These are phyloP conservation scores for Haplosporangium sp. DNA, from an alignment of 371 early-diverging fungal species.

Conservation along the genomic window DNA sequence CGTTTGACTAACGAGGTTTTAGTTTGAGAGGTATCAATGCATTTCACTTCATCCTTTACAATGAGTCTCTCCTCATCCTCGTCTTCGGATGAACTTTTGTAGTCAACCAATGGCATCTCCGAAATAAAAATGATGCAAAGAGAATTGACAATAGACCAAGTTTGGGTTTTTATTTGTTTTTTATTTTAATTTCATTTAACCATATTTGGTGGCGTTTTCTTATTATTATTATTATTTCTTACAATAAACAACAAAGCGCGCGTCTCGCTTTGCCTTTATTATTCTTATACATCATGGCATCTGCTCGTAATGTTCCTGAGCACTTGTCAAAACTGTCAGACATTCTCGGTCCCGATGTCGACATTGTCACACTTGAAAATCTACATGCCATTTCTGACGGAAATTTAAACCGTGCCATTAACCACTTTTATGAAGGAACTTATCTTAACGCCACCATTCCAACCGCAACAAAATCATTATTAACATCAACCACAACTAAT, in stretches of 20 bases:
- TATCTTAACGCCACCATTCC: slow-evolving; percentile 26
- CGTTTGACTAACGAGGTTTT: not conserved
- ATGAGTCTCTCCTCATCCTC: slow-evolving; percentile 16
- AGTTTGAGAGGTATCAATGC: not conserved
- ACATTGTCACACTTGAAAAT: slow-evolving; percentile 37
- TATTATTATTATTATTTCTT: slow-evolving; percentile 7
- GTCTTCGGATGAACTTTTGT: slow-evolving; percentile 42
- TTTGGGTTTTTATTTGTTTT: not conserved
- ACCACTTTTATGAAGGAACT: slow-evolving; percentile 50
- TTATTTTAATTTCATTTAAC: not conserved
- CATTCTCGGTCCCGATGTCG: slow-evolving; percentile 51
- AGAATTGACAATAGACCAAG: not conserved
- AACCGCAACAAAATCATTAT: not conserved
- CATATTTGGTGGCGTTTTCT: slow-evolving; percentile 13
- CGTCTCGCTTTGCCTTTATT: not conserved
- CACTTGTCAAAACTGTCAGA: slow-evolving; percentile 40
- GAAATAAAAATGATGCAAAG: not conserved
- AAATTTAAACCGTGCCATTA: slow-evolving; percentile 42
- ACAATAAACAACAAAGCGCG: not conserved
- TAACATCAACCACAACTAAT: not conserved
- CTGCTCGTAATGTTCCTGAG: slow-evolving; percentile 21
- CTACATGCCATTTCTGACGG: slow-evolving; percentile 46
- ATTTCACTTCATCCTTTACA: not conserved
- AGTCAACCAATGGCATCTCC: slow-evolving; percentile 49
- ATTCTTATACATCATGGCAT: slow-evolving; percentile 19